Evolutionary conservation across 805 yeast genomes (phyloP).

Genomic region (Dipodascus albidus): DNA sequence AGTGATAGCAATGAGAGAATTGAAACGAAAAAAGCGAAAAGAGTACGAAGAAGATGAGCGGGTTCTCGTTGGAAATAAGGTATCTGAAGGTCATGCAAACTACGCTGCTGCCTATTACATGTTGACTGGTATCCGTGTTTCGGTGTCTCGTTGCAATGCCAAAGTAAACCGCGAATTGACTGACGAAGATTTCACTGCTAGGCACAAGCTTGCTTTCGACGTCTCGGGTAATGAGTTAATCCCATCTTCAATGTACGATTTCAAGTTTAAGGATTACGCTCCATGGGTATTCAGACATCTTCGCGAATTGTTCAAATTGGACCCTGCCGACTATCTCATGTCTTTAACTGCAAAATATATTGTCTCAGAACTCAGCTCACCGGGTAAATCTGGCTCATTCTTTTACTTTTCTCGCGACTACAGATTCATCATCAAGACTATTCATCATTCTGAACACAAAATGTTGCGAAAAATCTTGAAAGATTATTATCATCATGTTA

Average conservation of each 20-base stretch:
- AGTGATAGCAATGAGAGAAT: conserved; percentile 22
- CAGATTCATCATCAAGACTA: conserved; percentile 89
- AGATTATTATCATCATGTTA: conserved; percentile 72
- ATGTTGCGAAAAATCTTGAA: conserved; percentile 63
- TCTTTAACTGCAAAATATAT: conserved; percentile 90
- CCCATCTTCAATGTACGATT: conserved; percentile 90
- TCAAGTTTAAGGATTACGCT: conserved; percentile 91
- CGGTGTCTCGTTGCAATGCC: conserved; percentile 78
- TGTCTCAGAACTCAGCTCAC: conserved; percentile 83
- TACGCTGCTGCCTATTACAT: conserved; percentile 92
- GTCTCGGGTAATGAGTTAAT: conserved; percentile 72
- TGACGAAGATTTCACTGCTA: conserved; percentile 56
- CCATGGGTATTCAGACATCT: conserved; percentile 90
- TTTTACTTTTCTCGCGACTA: conserved; percentile 92
- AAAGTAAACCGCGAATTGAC: conserved; percentile 67
- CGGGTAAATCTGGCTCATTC: conserved; percentile 94
- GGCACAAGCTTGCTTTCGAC: conserved; percentile 78
- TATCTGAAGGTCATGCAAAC: conserved; percentile 87
- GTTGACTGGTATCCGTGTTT: conserved; percentile 93
- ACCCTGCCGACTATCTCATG: conserved; percentile 90
- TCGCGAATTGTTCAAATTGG: conserved; percentile 69
- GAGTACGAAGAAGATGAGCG: conserved; percentile 27
- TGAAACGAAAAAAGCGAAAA: conserved; percentile 16
- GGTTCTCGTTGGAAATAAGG: conserved; percentile 68
- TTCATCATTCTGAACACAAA: conserved; percentile 85